Evolutionary conservation across 106 monocot species (phyloP).

Genomic region (Xerophyta viscosa): DNA sequence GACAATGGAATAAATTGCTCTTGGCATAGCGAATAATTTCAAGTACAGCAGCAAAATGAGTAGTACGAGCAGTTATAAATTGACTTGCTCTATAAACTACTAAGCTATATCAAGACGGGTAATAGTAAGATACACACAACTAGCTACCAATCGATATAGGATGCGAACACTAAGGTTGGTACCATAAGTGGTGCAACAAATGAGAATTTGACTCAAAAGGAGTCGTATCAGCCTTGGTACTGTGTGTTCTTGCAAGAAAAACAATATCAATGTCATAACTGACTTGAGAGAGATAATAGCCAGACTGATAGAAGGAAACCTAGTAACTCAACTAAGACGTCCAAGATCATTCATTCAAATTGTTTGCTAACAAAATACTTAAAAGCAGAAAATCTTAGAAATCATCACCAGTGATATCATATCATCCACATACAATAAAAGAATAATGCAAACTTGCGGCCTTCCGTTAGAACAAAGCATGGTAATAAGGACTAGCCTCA

Average conservation of each 20-base stretch:
- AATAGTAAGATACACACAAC: neutral
- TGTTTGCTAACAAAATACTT: neutral
- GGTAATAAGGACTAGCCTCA: neutral
- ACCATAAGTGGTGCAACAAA: neutral
- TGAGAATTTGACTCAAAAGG: neutral
- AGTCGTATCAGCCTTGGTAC: neutral
- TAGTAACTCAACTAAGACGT: neutral
- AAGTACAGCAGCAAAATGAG: neutral
- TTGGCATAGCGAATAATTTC: neutral
- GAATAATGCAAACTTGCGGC: neutral
- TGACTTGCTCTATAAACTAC: neutral
- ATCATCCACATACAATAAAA: neutral
- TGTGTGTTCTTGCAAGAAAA: neutral
- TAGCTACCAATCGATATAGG: neutral
- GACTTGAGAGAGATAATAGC: neutral
- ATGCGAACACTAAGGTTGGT: neutral
- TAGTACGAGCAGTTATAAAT: neutral
- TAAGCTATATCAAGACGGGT: slow-evolving; percentile 1
- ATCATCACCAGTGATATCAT: slow-evolving; percentile 6
- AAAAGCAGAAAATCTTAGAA: neutral
- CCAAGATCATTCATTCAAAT: neutral
- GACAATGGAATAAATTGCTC: neutral
- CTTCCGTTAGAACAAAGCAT: neutral
- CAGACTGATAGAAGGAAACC: neutral
- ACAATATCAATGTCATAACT: neutral